These are phyloP conservation scores for Penicillium cosmopolitanum DNA, from an alignment of 495 filamentous ascomycete genomes.

Conservation along the genomic window DNA sequence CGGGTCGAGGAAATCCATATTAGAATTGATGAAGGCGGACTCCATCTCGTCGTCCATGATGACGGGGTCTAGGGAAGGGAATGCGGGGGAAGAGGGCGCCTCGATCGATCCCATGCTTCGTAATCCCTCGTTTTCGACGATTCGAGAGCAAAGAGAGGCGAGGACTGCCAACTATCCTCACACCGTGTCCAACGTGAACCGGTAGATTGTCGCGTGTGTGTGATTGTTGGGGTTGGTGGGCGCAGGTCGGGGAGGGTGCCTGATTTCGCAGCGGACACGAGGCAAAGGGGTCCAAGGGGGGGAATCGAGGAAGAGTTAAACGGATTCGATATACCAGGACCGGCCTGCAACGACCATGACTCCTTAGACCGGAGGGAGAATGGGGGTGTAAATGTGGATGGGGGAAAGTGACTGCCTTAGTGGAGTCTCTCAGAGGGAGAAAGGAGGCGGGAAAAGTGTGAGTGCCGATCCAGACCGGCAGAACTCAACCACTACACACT, in stretches of 20 bases:
- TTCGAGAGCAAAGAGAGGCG: slow-evolving; percentile 4
- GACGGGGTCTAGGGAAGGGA: slow-evolving; percentile 48
- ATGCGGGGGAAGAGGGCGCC: slow-evolving; percentile 44
- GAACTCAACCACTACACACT: slow-evolving; percentile 10
- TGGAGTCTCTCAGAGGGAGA: slow-evolving; percentile 34
- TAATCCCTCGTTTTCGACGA: slow-evolving; percentile 6
- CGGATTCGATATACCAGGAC: slow-evolving; percentile 24
- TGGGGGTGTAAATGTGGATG: neutral
- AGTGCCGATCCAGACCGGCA: slow-evolving; percentile 31
- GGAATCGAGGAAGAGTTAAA: neutral
- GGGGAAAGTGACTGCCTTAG: slow-evolving; percentile 29
- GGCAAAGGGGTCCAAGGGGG: neutral
- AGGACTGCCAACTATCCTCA: slow-evolving; percentile 19
- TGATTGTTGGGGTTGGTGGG: slow-evolving; percentile 13
- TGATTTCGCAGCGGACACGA: neutral
- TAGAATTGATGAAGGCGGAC: slow-evolving; percentile 42
- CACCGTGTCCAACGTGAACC: neutral
- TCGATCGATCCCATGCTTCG: slow-evolving; percentile 48
- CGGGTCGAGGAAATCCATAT: slow-evolving; percentile 50
- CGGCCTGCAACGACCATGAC: slow-evolving; percentile 32
- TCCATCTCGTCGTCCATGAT: slow-evolving; percentile 54
- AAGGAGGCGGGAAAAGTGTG: slow-evolving; percentile 36
- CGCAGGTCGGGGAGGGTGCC: neutral
- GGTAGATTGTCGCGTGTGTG: slow-evolving; percentile 24
- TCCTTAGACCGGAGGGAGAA: slow-evolving; percentile 17